Percentiles rank a stretch among this genome's conserved stretches.
phyloP scores from a whole-genome alignment of 805 yeast genomes.

The Yarrowia bubula region DNA sequence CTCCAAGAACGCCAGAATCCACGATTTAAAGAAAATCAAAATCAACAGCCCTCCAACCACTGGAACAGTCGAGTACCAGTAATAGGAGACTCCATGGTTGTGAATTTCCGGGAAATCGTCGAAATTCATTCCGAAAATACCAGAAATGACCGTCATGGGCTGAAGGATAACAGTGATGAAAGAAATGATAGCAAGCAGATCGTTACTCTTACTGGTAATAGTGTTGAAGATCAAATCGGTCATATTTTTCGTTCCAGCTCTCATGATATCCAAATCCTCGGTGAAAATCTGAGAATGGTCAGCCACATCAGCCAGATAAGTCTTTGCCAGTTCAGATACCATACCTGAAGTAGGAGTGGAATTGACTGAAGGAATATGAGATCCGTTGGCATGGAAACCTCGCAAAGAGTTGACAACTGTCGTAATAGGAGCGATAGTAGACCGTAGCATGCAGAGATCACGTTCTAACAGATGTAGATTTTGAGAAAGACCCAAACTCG shows the following conservation, averaged over 20 bases:
- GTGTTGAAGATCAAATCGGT: slow-evolving; percentile 57
- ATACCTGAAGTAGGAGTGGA: background rate
- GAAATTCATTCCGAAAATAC: slow-evolving; percentile 61
- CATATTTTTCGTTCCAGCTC: slow-evolving; percentile 50
- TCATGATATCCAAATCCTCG: slow-evolving; percentile 56
- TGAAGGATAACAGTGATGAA: slow-evolving; percentile 57
- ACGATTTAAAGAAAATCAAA: slow-evolving; percentile 1
- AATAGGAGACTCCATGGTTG: slow-evolving; percentile 14
- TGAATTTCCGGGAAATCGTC: slow-evolving; percentile 44
- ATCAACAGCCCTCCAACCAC: slow-evolving; percentile 16
- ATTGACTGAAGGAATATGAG: slow-evolving; percentile 12
- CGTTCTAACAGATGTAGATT: slow-evolving; percentile 54
- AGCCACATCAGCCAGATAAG: slow-evolving; percentile 54
- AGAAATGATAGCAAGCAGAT: slow-evolving; percentile 54
- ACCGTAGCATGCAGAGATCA: slow-evolving; percentile 50
- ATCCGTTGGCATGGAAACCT: slow-evolving; percentile 37
- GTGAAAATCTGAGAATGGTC: slow-evolving; percentile 55
- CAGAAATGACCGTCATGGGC: slow-evolving; percentile 60
- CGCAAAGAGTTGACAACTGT: slow-evolving; percentile 48
- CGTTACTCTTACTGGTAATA: slow-evolving; percentile 54
- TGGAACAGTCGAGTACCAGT: slow-evolving; percentile 26
- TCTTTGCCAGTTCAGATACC: slow-evolving; percentile 46
- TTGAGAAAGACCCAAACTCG: slow-evolving; percentile 51
- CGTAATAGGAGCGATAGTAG: slow-evolving; percentile 50
- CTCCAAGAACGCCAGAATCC: slow-evolving; percentile 5